Evolutionary conservation across 768 basidiomycete species (phyloP).

Genomic region (Pleurotus djamor): DNA sequence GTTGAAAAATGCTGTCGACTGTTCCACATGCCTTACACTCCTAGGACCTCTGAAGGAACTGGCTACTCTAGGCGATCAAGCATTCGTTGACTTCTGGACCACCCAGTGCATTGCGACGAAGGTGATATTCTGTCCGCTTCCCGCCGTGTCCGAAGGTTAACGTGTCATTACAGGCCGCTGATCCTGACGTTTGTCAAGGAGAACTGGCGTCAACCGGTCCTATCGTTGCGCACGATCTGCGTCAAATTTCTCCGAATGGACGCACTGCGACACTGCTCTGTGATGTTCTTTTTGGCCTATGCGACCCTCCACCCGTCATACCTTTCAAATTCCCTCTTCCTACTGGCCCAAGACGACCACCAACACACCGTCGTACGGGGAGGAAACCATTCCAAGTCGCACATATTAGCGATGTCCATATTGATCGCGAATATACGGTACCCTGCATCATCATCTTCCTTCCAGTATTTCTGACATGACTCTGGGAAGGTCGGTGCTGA

Average conservation of each 20-base stretch:
- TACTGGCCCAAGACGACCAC: constrained; percentile 16
- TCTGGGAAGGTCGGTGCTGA: constrained; percentile 25
- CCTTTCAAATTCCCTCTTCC: constrained; percentile 24
- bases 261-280: constrained; percentile 32
- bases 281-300: constrained; percentile 34
- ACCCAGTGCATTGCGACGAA: constrained; percentile 20
- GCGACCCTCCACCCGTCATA: constrained; percentile 22
- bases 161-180: constrained; percentile 21
- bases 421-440: constrained; percentile 32
- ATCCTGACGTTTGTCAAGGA: constrained; percentile 36
- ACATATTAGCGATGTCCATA: constrained; percentile 38
- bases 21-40: constrained; percentile 24
- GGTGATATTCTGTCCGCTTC: constrained; percentile 8
- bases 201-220: constrained; percentile 28
- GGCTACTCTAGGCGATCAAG: constrained; percentile 26
- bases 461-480: not conserved
- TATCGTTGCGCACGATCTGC: constrained; percentile 35
- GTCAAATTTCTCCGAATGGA: constrained; percentile 26
- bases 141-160: too few species aligned
- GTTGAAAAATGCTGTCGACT: constrained; percentile 21
- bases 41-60: constrained; percentile 26
- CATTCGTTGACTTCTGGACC: constrained; percentile 22
- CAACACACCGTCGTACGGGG: constrained; percentile 13
- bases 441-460: not conserved
- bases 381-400: constrained; percentile 26